These are phyloP conservation scores for Solanum hybrid DNA, from an alignment of 305 asterid species.

Conservation along the genomic window DNA sequence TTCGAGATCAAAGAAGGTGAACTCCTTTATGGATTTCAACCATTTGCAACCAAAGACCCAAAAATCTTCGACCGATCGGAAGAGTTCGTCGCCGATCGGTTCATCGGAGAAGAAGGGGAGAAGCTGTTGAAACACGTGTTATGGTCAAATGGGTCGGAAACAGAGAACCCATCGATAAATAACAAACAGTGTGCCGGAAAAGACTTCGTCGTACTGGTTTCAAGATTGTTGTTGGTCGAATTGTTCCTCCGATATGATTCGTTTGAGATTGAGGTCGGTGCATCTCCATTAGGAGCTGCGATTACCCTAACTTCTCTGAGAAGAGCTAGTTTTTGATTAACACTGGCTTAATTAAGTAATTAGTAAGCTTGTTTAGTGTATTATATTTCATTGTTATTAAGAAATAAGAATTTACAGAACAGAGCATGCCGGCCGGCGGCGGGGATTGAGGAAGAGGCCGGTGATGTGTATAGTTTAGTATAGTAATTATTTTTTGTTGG, in stretches of 20 bases:
- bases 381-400: neutral
- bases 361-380: neutral
- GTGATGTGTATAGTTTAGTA: neutral
- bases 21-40: conserved; percentile 62
- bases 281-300: conserved; percentile 58
- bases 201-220: conserved; percentile 64
- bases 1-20: conserved; percentile 61
- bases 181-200: conserved; percentile 91
- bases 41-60: conserved; percentile 72
- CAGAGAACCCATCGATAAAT: conserved; percentile 28
- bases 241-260: conserved; percentile 75
- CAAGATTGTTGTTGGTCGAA: conserved; percentile 69
- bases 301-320: conserved; percentile 63
- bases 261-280: conserved; percentile 51
- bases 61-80: conserved; percentile 59
- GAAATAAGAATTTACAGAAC: neutral
- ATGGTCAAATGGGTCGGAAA: conserved; percentile 87
- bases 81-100: conserved; percentile 59
- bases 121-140: conserved; percentile 51
- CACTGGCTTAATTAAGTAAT: neutral
- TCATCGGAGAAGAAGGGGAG: conserved; percentile 60
- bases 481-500: neutral
- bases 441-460: neutral
- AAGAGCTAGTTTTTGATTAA: conserved; percentile 32
- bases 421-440: neutral